Base-by-base conservation (phyloP, 2,329 filamentous ascomycete species). In the Aspergillus sp. region DNA sequence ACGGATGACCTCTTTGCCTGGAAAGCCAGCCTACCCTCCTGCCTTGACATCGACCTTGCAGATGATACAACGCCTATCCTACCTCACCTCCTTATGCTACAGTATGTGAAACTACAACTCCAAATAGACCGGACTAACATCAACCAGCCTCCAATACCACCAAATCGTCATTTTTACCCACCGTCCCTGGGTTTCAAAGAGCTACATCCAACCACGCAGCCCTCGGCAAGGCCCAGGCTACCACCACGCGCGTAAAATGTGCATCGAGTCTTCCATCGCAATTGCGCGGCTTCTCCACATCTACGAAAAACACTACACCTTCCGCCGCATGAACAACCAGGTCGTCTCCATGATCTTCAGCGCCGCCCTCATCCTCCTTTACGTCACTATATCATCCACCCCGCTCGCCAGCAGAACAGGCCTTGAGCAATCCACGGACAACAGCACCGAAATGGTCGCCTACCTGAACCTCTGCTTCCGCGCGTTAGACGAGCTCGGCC, bases 331-430 rank as follows among this genome's bases (percentile, higher is more conserved):
- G 65, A 78, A 78, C 64, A 74, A 77, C 56, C 71, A 78, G 50
- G 74, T 75, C 0, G 75, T 78, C 9, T 71, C 73, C n/a, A 76
- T 79, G 17, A 76, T 77, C 14, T 78, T 77, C 62, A 77, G 74
- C 14, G 76, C 77, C 1, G 76, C 76, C 1, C 65, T 79, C 4
- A 75, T 75, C 66, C 65, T 75, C 6, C 70, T 75, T 4, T 75
- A 74, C 37, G 70, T 73, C 37, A 75, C 71, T 1, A 70, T 74
- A 17, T 74, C 73, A 4, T 69, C 66, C 46, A 70, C 71, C 9
- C 63, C 68, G 1, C 56, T 66, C 31, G 62, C 68, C 3, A 57
- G 51, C 23, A 66, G 64, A 47, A 62, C 63, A 9, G 65, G 65
- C 9, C 62, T 66, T 8, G 62, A 62, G 15, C 23, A 27, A 48